Evolutionary conservation across 139 green algal genomes (phyloP).

Genomic region (Ulvella scutata): DNA sequence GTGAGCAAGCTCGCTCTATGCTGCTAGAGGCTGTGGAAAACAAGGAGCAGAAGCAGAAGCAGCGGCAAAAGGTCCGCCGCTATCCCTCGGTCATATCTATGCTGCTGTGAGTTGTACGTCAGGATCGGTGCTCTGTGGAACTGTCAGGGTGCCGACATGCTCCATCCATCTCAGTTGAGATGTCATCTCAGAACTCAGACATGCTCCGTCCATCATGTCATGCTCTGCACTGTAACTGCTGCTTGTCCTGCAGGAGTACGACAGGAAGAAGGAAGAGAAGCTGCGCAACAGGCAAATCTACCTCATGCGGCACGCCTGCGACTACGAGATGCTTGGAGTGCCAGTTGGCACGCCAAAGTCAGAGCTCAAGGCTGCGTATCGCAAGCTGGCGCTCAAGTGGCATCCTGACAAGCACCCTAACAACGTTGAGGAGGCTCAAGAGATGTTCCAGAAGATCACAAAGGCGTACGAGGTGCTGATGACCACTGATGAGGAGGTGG

Average conservation of each 20-base stretch:
- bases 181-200: no score
- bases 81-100: background rate
- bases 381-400: background rate
- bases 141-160: no score
- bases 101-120: no score
- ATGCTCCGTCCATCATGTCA: no score
- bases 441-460: background rate
- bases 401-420: background rate
- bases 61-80: background rate
- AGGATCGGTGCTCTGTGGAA: no score
- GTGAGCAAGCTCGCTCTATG: background rate
- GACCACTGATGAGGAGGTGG: background rate
- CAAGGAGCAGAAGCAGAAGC: slow-evolving; percentile 6
- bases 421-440: background rate
- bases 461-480: background rate
- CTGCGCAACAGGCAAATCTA: background rate
- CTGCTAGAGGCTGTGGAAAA: background rate
- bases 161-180: no score
- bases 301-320: background rate
- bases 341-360: background rate
- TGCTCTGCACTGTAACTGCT: no score
- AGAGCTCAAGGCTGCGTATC: background rate
- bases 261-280: slow-evolving; percentile 1
- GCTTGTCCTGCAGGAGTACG: background rate
- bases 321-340: background rate